Base-by-base conservation (phyloP, 768 basidiomycete species). In the Neoboletus subvelutipes region DNA sequence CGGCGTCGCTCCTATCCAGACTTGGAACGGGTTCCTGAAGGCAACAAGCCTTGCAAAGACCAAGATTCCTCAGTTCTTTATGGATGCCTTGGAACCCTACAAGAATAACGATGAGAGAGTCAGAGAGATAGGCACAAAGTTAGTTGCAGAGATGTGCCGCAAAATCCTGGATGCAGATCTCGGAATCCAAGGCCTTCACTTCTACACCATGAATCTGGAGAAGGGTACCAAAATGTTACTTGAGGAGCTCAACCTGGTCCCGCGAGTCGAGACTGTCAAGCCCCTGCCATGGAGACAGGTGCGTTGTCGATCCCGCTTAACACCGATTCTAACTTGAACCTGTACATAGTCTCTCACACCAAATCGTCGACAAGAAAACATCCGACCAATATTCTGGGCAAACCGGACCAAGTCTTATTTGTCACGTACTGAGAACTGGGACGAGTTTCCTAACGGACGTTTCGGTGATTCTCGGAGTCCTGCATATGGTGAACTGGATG, bases 371-470 rank as follows among this genome's bases (percentile, higher is more conserved):
- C 80, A 85, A 61, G 97, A 99, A 75, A 88, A 83, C 47, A 98
- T 96, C 61, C 88, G 97, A 34, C 97, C 97, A 4, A 98, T 99
- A 68, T 98, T 98, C 79, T 98, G 96, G 95, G 94, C 97, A 13
- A 98, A 99, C 76, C 82, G 96, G 39, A 83, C 94, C 37, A 90
- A 94, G 68, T 97, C 94, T 1, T 98, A 98, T 71, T 79, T 98
- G 45, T 92, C 92, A 9, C 88, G 96, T 52, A 98, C 97, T 15
- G 94, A 97, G 70, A 92, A 97, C 68, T 99, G 97, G 97, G 97
- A 99, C 69, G 96, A 98, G 71, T 98, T 97, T 73, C 97, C 97
- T 49, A 99, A 99, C 71, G 97, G 97, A 54, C 92, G 97, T 63
- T 99, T 96, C 68, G 97, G 97, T 64, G 97, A 98, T 75, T 88